A percentile compares a stretch with the other conserved stretches of the same genome.
These are phyloP conservation scores for Capsella bursapastoris DNA, from an alignment of 345 rosid species.

Conservation along the genomic window DNA sequence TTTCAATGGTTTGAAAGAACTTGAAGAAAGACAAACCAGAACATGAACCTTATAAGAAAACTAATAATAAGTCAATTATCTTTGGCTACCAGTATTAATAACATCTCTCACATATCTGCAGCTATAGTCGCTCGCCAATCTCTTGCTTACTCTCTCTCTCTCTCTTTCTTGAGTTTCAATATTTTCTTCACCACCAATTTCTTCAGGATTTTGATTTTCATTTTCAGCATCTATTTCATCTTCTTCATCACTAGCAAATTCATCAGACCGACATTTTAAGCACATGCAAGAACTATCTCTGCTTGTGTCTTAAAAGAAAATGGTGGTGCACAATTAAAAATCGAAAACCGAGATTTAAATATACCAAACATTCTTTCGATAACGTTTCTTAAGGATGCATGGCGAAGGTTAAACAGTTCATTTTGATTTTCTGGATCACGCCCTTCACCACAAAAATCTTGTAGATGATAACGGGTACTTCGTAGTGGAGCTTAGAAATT, in stretches of 20 bases:
- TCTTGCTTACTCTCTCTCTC: not conserved
- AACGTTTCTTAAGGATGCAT: not conserved
- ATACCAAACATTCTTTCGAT: conserved; percentile 10
- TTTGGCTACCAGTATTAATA: not conserved
- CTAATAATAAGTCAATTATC: not conserved
- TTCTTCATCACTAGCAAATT: not conserved
- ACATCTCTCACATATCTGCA: not conserved
- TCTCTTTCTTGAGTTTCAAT: not conserved
- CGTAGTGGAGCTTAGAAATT: not conserved
- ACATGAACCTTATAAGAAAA: too few species aligned
- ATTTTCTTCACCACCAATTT: not conserved
- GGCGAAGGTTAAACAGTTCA: not conserved
- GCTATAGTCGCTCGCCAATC: not conserved
- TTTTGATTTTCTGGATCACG: not conserved
- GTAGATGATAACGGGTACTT: not conserved
- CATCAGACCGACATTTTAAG: not conserved
- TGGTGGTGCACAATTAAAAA: too few species aligned
- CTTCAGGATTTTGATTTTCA: not conserved
- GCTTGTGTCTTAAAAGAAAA: too few species aligned
- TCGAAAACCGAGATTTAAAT: not conserved
- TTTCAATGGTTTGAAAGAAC: too few species aligned
- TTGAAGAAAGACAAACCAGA: too few species aligned
- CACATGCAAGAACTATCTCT: too few species aligned
- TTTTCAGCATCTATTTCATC: not conserved
- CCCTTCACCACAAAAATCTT: not conserved